A percentile compares a stretch with the other conserved stretches of the same genome.
Conservation (phyloP, 768 basidiomycete species). For the Trametes villosa region DNA sequence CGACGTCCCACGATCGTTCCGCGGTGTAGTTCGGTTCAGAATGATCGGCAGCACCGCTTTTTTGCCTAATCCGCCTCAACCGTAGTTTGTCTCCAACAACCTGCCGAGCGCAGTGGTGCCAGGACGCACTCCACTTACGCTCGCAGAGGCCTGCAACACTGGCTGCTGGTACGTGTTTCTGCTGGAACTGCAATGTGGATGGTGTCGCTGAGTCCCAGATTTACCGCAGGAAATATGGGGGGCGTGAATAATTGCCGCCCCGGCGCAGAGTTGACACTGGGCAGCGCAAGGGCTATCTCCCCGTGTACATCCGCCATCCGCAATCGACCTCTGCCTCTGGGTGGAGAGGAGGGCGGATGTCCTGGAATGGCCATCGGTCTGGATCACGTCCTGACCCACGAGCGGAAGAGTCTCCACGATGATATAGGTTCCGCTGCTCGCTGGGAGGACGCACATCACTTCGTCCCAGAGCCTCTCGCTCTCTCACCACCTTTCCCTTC, state of each 20-base stretch:
- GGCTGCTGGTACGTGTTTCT: too few species aligned
- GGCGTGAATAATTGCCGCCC: too few species aligned
- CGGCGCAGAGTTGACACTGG: too few species aligned
- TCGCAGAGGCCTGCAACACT: too few species aligned
- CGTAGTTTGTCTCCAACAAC: conserved; percentile 2
- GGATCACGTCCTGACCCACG: background rate
- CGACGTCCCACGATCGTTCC: conserved; percentile 2
- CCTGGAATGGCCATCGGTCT: conserved; percentile 1
- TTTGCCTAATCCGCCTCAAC: background rate
- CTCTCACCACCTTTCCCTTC: background rate
- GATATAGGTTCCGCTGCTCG: conserved; percentile 5
- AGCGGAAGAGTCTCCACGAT: conserved; percentile 10
- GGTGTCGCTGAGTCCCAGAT: background rate
- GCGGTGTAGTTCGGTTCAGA: background rate
- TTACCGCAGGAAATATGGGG: too few species aligned
- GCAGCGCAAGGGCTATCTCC: background rate
- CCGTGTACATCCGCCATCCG: conserved; percentile 10
- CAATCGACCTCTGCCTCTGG: background rate
- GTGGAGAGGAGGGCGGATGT: conserved; percentile 11
- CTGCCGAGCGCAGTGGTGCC: too few species aligned
- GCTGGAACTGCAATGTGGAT: background rate
- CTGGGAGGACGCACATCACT: background rate
- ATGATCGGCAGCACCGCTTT: background rate
- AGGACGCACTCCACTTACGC: too few species aligned
- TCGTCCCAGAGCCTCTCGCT: background rate